Base-by-base conservation (phyloP, 306 rosid species). In the Mimosa bimucronata region DNA sequence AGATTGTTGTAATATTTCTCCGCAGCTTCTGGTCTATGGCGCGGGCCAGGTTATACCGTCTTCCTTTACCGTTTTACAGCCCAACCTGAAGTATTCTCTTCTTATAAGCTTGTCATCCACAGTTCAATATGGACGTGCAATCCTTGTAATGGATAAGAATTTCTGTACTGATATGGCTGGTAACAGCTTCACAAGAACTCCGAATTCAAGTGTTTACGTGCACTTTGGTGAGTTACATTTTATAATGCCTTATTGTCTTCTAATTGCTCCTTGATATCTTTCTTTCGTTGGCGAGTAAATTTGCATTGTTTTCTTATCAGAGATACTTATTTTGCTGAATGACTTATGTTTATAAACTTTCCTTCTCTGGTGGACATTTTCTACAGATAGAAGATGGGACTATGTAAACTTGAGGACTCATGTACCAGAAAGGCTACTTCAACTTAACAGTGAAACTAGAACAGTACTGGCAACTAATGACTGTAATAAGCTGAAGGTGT, bases 11-110 rank as follows among this genome's bases (percentile, higher is more conserved):
- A 11, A 42, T 71, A 55, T 78, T 64, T 55, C 68, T 67, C 44
- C 80, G 7, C 94, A 94, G 98, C 89, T 94, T 84, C 86, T 92
- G 72, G 98, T 94, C 45, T 94, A 92, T 86, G 98, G 97, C 76
- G 90, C 92, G 45, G 98, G 97, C 79, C 83, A 87, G 77, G 97
- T 92, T 76, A 83, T 94, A 74, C 97, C 98, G 79, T 86, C 92
- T 79, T 88, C 98, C 34, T 79, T 94, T 64, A 91, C 68, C 31
- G 76, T 80, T 85, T 82, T 94, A 75, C 81, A 86, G 89, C 94
- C 88, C 76, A 83, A 86, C 85, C 88, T 92, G 68, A 53, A 45
- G 80, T 94, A 89, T 82, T 91, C 97, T 69, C 86, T 94, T 73
- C 73, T 79, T 25, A 89, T 94, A 78, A 84, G 87, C 77, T 86